Conservation (phyloP, 257 asterid genomes). For the Lycium ferocissimum region DNA sequence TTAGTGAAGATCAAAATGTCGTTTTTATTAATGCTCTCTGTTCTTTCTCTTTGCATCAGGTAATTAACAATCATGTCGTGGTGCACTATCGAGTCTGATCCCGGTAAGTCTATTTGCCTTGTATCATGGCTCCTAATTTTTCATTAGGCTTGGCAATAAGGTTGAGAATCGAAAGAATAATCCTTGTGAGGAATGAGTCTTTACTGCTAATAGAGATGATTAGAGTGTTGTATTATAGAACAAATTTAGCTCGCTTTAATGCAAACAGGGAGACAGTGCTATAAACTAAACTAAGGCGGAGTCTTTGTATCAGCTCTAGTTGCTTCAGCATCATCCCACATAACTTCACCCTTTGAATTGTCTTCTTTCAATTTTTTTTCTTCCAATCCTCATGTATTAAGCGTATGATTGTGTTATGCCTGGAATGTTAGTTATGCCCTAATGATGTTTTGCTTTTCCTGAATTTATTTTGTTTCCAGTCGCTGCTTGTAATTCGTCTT, state of each 20-base stretch:
- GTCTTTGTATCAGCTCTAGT: slow-evolving; percentile 8
- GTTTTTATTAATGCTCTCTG: neutral
- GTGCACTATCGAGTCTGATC: slow-evolving; percentile 99
- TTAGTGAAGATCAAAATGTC: neutral
- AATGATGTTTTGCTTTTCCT: neutral
- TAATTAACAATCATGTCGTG: slow-evolving; percentile 73
- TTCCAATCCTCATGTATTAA: neutral
- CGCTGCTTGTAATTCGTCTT: neutral
- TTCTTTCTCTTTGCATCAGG: neutral
- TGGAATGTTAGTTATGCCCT: neutral
- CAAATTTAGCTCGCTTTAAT: neutral
- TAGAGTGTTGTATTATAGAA: too few species aligned
- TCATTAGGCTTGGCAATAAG: too few species aligned
- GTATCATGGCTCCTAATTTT: too few species aligned
- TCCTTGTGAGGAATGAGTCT: too few species aligned
- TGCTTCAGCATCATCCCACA: neutral
- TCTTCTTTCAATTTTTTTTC: neutral
- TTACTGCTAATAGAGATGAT: too few species aligned
- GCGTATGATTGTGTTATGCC: neutral
- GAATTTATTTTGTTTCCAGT: neutral
- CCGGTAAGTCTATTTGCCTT: slow-evolving; percentile 54
- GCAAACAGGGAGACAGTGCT: neutral
- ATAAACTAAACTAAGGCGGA: slow-evolving; percentile 14
- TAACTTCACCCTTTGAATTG: neutral
- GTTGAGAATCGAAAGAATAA: too few species aligned